phyloP scores from a whole-genome alignment of 495 filamentous ascomycete genomes.

The Parathielavia hyrcaniae region DNA sequence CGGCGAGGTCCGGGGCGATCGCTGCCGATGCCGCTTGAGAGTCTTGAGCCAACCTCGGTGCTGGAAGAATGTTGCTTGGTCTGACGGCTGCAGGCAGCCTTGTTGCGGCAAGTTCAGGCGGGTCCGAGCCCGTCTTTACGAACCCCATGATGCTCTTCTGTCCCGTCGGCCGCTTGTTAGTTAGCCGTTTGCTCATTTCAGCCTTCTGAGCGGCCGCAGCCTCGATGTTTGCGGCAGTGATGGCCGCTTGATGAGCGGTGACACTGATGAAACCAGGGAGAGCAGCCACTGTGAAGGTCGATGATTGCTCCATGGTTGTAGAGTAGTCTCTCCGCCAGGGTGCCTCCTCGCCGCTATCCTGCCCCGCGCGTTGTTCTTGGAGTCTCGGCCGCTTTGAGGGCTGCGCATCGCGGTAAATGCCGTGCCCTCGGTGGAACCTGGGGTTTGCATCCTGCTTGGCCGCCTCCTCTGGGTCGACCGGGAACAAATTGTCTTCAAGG shows the following conservation, averaged over 20 bases:
- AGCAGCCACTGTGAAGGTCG: constrained; percentile 37
- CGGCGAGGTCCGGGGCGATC: constrained; percentile 34
- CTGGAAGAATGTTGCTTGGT: background rate
- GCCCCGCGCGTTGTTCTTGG: constrained; percentile 23
- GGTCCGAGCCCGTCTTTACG: constrained; percentile 17
- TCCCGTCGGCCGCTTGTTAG: constrained; percentile 33
- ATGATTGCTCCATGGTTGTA: constrained; percentile 44
- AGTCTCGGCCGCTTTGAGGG: constrained; percentile 27
- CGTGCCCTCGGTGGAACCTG: background rate
- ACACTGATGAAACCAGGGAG: constrained; percentile 42
- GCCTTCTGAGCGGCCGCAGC: constrained; percentile 20
- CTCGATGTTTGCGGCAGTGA: constrained; percentile 28
- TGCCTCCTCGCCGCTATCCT: constrained; percentile 31
- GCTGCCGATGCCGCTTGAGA: constrained; percentile 14
- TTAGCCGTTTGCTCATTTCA: constrained; percentile 23
- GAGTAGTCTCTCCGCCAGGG: constrained; percentile 29
- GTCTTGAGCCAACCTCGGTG: constrained; percentile 4
- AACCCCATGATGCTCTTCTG: constrained; percentile 42
- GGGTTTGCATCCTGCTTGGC: constrained; percentile 1
- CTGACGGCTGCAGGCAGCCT: background rate
- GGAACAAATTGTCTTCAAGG: constrained; percentile 38
- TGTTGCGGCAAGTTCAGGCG: background rate
- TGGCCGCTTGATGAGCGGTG: constrained; percentile 36
- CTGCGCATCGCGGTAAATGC: constrained; percentile 7
- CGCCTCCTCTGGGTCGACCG: constrained; percentile 31